These are phyloP conservation scores for Claviceps africana DNA, from an alignment of 2,329 filamentous ascomycete species.

Conservation along the genomic window DNA sequence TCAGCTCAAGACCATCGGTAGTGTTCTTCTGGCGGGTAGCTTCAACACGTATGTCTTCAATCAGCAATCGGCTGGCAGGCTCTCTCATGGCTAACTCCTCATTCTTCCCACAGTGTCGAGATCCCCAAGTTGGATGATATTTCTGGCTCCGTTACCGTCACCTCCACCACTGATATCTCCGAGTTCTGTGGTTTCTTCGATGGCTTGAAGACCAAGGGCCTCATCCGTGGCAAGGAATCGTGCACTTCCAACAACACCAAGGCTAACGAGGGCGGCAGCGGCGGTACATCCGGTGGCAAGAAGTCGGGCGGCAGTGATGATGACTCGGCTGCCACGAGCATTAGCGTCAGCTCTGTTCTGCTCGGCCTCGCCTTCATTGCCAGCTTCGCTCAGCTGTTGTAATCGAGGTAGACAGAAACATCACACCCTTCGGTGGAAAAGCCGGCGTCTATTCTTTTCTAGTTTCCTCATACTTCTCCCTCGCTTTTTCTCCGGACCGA, in stretches of 20 bases:
- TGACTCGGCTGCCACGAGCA: slow-evolving; percentile 29
- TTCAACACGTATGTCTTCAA: slow-evolving; percentile 57
- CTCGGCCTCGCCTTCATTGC: slow-evolving; percentile 33
- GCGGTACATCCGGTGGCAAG: slow-evolving; percentile 14
- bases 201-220: slow-evolving; percentile 23
- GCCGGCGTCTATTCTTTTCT: slow-evolving; percentile 20
- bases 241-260: slow-evolving; percentile 38
- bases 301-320: slow-evolving; percentile 17
- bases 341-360: slow-evolving; percentile 32
- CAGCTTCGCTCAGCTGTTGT: slow-evolving; percentile 38
- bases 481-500: slow-evolving; percentile 20
- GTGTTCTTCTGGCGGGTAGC: slow-evolving; percentile 71
- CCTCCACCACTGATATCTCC: slow-evolving; percentile 48
- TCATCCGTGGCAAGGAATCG: slow-evolving; percentile 27
- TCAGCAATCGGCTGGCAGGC: neutral
- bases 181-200: slow-evolving; percentile 40
- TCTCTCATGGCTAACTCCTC: neutral
- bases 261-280: slow-evolving; percentile 34
- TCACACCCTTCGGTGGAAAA: slow-evolving; percentile 17
- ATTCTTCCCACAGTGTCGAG: slow-evolving; percentile 40
- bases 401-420: slow-evolving; percentile 17
- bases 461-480: slow-evolving; percentile 20
- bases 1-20: slow-evolving; percentile 58
- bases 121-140: slow-evolving; percentile 56
- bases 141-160: slow-evolving; percentile 56